Percentiles rank a stretch among this genome's conserved stretches.
Evolutionary conservation across 495 filamentous ascomycete genomes (phyloP).

Genomic region (Astrothelium subdiscretum): DNA sequence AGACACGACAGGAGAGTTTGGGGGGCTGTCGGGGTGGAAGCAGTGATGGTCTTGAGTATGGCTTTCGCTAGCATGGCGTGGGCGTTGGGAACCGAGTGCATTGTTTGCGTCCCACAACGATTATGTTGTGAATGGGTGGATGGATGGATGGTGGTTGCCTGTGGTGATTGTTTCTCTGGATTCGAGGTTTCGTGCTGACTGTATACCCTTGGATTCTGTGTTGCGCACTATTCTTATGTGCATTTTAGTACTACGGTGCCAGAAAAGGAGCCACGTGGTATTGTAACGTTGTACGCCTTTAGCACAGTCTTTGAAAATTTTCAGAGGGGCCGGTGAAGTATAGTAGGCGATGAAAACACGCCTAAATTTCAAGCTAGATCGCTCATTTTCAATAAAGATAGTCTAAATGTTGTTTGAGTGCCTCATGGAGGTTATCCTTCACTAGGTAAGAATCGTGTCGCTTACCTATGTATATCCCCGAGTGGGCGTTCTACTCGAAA

Average conservation of each 20-base stretch:
- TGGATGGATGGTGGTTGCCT: background rate
- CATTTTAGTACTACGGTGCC: background rate
- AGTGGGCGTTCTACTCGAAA: too few species aligned
- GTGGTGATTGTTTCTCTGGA: background rate
- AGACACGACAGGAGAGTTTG: background rate
- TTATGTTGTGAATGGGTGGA: background rate
- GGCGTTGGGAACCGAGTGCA: background rate
- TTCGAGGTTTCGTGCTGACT: background rate
- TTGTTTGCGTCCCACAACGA: background rate
- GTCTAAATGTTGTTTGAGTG: too few species aligned
- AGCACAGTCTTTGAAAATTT: too few species aligned
- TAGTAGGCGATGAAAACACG: too few species aligned
- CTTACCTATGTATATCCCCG: too few species aligned
- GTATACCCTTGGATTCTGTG: background rate
- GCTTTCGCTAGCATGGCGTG: background rate
- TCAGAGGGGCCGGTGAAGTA: too few species aligned
- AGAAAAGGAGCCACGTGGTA: too few species aligned
- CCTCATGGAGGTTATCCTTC: too few species aligned
- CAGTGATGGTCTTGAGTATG: background rate
- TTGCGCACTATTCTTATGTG: background rate
- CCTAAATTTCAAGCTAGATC: too few species aligned
- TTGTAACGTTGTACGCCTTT: too few species aligned
- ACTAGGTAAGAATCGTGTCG: too few species aligned
- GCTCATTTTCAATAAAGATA: too few species aligned
- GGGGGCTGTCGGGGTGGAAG: background rate